Percentiles rank a stretch among this genome's conserved stretches.
Conservation (phyloP, 257 asterid genomes). For the Solanum rostratum region DNA sequence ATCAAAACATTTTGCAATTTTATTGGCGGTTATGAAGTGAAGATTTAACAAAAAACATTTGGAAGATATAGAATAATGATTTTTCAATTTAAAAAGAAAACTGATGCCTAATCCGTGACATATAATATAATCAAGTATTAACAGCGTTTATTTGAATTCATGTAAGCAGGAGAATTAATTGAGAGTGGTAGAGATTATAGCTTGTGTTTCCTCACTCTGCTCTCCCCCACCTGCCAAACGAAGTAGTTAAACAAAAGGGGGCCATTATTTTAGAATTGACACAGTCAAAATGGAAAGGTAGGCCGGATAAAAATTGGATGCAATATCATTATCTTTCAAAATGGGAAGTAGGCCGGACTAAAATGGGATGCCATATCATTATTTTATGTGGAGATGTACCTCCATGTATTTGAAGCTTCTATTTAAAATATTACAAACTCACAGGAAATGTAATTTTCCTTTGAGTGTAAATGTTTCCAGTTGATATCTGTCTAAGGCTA, state of each 20-base stretch:
- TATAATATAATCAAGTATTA: neutral
- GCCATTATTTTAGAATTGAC: neutral
- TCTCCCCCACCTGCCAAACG: neutral
- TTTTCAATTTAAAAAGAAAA: neutral
- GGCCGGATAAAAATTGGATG: neutral
- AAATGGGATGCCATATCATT: neutral
- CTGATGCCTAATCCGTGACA: neutral
- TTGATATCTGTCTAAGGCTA: neutral
- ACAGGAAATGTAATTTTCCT: neutral
- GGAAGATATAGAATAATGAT: neutral
- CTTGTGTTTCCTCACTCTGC: neutral
- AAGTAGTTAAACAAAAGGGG: neutral
- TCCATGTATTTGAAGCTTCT: neutral
- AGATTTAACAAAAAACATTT: neutral
- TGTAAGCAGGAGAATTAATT: neutral
- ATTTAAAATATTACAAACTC: neutral
- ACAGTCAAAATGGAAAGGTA: neutral
- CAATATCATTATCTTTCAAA: neutral
- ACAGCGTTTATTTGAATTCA: neutral
- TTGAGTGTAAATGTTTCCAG: neutral
- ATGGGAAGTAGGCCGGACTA: neutral
- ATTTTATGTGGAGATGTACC: neutral
- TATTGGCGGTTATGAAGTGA: neutral
- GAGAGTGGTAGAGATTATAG: neutral
- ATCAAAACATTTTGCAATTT: neutral